phyloP scores from a whole-genome alignment of 2,329 filamentous ascomycete species.

The Monascus ruber region DNA sequence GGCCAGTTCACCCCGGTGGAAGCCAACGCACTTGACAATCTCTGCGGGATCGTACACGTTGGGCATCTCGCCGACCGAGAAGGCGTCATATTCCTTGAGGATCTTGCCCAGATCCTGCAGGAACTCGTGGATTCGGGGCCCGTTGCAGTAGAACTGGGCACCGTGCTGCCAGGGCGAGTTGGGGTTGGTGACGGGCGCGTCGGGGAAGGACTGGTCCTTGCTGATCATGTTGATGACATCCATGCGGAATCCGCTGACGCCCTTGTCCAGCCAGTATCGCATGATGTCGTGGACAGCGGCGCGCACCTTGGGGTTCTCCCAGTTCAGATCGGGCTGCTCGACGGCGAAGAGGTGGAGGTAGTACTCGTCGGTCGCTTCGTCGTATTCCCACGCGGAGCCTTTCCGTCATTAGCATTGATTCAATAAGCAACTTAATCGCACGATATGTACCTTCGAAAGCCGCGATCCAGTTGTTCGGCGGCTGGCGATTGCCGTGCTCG shows the following conservation, averaged over 20 bases:
- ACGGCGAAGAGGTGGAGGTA: conserved; percentile 65
- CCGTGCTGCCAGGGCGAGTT: conserved; percentile 22
- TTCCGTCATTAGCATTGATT: conserved; percentile 1
- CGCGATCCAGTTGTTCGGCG: conserved; percentile 64
- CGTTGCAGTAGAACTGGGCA: conserved; percentile 41
- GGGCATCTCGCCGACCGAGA: conserved; percentile 53
- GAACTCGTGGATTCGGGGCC: conserved; percentile 48
- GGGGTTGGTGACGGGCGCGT: conserved; percentile 24
- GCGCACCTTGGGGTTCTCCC: conserved; percentile 61
- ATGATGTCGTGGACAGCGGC: conserved; percentile 61
- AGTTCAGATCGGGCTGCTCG: conserved; percentile 77
- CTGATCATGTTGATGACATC: conserved; percentile 65
- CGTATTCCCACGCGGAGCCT: conserved; percentile 45
- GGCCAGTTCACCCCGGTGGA: conserved; percentile 48
- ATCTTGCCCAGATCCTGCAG: conserved; percentile 43
- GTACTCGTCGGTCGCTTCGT: conserved; percentile 61
- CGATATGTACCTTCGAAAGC: conserved; percentile 23
- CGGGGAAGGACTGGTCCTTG: conserved; percentile 47
- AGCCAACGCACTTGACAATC: conserved; percentile 43
- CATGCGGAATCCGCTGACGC: conserved; percentile 63
- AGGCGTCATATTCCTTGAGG: conserved; percentile 45
- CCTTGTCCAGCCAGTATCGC: conserved; percentile 67
- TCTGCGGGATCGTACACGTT: conserved; percentile 37
- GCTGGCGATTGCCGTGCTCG: conserved; percentile 49
- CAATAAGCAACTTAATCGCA: neutral